Percentiles rank a stretch among this genome's conserved stretches.
phyloP scores from a whole-genome alignment of 2,329 filamentous ascomycete genomes.

The Neoascochyta sp. region DNA sequence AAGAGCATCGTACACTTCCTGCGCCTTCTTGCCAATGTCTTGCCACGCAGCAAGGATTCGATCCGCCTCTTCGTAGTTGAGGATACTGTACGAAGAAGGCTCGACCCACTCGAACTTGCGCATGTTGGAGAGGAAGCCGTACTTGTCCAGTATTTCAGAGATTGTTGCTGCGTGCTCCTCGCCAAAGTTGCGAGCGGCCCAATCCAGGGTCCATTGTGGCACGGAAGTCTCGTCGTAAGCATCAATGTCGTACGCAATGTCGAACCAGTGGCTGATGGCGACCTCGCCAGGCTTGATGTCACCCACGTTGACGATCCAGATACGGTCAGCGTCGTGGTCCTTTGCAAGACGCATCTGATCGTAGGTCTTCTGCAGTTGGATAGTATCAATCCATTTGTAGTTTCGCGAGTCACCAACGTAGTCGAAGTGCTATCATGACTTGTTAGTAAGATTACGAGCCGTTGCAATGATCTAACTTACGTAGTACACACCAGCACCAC shows the following conservation, averaged over 20 bases:
- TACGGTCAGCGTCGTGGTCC: conserved; percentile 55
- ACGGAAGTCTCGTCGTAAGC: conserved; percentile 56
- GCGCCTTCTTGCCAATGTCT: conserved; percentile 51
- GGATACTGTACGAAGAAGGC: conserved; percentile 55
- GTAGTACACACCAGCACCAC: conserved; percentile 65
- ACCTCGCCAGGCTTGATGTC: conserved; percentile 64
- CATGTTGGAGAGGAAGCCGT: conserved; percentile 55
- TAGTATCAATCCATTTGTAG: conserved; percentile 61
- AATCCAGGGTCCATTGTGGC: conserved; percentile 54
- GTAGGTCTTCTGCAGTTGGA: conserved; percentile 61
- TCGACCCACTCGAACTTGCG: conserved; percentile 63
- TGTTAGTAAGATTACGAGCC: conserved; percentile 1
- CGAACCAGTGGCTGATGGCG: conserved; percentile 64
- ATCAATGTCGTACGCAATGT: conserved; percentile 63
- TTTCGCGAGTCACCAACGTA: conserved; percentile 60
- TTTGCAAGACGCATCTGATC: conserved; percentile 63
- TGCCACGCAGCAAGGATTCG: conserved; percentile 55
- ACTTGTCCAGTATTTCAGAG: conserved; percentile 52
- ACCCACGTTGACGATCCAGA: conserved; percentile 66
- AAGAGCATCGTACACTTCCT: conserved; percentile 55
- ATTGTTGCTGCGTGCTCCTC: conserved; percentile 47
- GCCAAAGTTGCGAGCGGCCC: conserved; percentile 58
- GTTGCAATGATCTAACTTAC: no score
- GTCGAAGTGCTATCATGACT: conserved; percentile 53
- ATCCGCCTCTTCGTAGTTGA: conserved; percentile 64